Conservation (phyloP, 805 yeast species). For the Lachancea sp. region DNA sequence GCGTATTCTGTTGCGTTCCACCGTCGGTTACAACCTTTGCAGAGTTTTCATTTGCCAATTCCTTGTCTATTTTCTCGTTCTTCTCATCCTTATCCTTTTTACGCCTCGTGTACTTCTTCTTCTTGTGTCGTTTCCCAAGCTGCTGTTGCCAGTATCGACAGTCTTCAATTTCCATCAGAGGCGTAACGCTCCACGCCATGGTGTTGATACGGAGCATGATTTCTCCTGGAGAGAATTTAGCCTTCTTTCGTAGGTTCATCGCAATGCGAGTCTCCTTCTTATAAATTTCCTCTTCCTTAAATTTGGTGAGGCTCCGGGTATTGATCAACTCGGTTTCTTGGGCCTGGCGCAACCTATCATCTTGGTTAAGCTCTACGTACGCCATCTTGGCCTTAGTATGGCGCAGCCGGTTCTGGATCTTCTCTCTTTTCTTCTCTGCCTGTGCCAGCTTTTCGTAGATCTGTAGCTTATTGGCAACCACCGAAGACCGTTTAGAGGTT, state of each 20-base stretch:
- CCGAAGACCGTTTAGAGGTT: conserved; percentile 70
- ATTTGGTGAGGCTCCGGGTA: conserved; percentile 62
- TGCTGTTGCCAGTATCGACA: conserved; percentile 39
- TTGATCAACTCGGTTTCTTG: conserved; percentile 77
- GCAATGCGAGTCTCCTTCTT: conserved; percentile 75
- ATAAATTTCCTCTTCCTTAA: conserved; percentile 76
- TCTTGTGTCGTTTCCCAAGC: conserved; percentile 38
- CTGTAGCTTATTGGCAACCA: conserved; percentile 70
- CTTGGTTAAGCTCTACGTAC: conserved; percentile 36
- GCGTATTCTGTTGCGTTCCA: neutral
- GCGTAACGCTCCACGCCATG: conserved; percentile 41
- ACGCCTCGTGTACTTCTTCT: conserved; percentile 37
- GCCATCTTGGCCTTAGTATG: conserved; percentile 44
- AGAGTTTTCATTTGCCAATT: neutral
- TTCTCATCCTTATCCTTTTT: conserved; percentile 36
- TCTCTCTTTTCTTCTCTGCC: conserved; percentile 54
- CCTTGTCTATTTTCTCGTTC: conserved; percentile 2
- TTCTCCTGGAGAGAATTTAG: conserved; percentile 47
- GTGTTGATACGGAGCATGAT: conserved; percentile 18
- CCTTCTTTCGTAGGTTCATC: conserved; percentile 58
- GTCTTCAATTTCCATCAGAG: conserved; percentile 55
- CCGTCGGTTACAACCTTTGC: no score
- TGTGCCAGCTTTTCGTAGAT: conserved; percentile 64
- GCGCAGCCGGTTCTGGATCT: conserved; percentile 36
- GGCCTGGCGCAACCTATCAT: conserved; percentile 62